phyloP scores from a whole-genome alignment of 129 eudicot genomes.

The Artemisia annua region DNA sequence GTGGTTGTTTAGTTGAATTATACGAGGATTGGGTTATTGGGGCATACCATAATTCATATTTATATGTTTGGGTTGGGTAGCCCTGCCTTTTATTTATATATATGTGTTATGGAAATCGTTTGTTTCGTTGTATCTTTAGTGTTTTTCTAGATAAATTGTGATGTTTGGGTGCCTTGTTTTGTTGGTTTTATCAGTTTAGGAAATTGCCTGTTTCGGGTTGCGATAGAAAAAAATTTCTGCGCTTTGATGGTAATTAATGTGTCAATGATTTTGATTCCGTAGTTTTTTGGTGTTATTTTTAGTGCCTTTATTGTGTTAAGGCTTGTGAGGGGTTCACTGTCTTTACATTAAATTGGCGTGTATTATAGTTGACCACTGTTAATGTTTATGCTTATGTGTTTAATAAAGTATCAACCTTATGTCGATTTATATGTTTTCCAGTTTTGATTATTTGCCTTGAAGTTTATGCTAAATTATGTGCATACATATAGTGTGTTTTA shows the following conservation, averaged over 20 bases:
- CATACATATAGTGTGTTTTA: neutral
- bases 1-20: slow-evolving; percentile 26
- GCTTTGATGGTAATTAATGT: neutral
- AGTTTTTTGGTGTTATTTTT: too few species aligned
- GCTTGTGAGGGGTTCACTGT: neutral
- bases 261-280: neutral
- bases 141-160: slow-evolving; percentile 5
- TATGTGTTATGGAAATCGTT: neutral
- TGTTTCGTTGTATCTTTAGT: slow-evolving; percentile 13
- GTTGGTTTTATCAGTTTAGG: neutral
- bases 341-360: neutral
- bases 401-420: too few species aligned
- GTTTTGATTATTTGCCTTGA: too few species aligned
- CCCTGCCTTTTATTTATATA: neutral
- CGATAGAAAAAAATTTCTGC: neutral
- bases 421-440: too few species aligned
- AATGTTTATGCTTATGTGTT: neutral
- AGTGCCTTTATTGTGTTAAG: too few species aligned
- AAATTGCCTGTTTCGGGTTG: too few species aligned
- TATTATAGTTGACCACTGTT: neutral
- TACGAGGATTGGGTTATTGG: neutral
- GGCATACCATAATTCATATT: neutral
- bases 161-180: slow-evolving; percentile 10
- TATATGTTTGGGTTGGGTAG: neutral
- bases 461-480: neutral